Evolutionary conservation across 306 rosid species (phyloP).

Genomic region (Erythrophleum fordii): DNA sequence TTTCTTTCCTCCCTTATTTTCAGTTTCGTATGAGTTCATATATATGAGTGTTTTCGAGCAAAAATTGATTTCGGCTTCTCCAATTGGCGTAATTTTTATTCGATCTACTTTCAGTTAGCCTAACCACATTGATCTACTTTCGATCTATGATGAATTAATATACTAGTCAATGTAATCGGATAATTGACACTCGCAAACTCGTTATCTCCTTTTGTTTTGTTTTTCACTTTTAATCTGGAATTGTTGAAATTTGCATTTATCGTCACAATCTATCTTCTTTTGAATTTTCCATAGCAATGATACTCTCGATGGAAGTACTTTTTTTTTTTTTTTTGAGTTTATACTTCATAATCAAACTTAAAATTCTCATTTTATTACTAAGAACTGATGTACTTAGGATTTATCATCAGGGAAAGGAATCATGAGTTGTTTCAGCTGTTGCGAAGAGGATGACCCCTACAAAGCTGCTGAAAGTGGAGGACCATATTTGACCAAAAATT

Average conservation of each 20-base stretch:
- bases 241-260: no score
- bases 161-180: no score
- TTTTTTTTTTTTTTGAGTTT: no score
- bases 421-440: conserved; percentile 88
- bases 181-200: background rate
- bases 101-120: background rate
- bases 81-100: background rate
- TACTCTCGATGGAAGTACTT: background rate
- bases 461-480: conserved; percentile 72
- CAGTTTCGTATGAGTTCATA: background rate
- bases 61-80: background rate
- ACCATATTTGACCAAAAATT: conserved; percentile 54
- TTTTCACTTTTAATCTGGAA: background rate
- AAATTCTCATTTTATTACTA: background rate
- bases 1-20: background rate
- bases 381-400: conserved; percentile 32
- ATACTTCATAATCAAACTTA: conserved; percentile 3
- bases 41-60: background rate
- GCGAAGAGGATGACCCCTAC: conserved; percentile 68
- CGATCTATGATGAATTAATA: background rate
- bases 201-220: conserved; percentile 14
- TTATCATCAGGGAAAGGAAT: conserved; percentile 39
- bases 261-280: no score
- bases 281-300: conserved; percentile 2
- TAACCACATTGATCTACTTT: background rate